Evolutionary conservation across 2,329 filamentous ascomycete genomes (phyloP).

Genomic region (Fusarium sp.): DNA sequence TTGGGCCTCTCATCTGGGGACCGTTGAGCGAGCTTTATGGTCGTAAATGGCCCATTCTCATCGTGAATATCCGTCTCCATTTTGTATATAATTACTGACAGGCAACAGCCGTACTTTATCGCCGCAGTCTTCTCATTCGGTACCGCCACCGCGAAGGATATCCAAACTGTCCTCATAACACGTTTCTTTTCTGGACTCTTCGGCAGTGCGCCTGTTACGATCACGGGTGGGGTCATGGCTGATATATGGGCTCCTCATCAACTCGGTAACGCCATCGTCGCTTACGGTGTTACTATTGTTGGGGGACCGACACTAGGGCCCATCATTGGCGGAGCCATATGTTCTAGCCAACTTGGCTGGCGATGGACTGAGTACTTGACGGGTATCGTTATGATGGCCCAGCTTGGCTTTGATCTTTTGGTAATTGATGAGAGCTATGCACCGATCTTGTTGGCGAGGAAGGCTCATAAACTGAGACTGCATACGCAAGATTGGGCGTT

Average conservation of each 20-base stretch:
- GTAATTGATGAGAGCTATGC: slow-evolving; percentile 3
- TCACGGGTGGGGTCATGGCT: not conserved
- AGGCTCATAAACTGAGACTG: not conserved
- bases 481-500: not conserved
- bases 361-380: not conserved
- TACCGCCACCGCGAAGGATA: not conserved
- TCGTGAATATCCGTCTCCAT: rapidly evolving
- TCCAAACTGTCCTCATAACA: not conserved
- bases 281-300: not conserved
- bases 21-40: not conserved
- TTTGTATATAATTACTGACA: not conserved
- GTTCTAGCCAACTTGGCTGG: not conserved
- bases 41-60: slow-evolving; percentile 2
- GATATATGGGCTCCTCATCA: not conserved
- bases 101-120: not conserved
- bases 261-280: slow-evolving; percentile 1
- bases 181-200: not conserved
- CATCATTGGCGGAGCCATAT: not conserved
- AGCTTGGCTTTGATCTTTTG: not conserved
- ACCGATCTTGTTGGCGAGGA: not conserved
- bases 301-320: not conserved
- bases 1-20: not conserved
- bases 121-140: not conserved
- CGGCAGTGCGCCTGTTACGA: not conserved
- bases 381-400: not conserved